phyloP scores from a whole-genome alignment of 768 basidiomycete species.

The Leucocoprinus birnbaumii region DNA sequence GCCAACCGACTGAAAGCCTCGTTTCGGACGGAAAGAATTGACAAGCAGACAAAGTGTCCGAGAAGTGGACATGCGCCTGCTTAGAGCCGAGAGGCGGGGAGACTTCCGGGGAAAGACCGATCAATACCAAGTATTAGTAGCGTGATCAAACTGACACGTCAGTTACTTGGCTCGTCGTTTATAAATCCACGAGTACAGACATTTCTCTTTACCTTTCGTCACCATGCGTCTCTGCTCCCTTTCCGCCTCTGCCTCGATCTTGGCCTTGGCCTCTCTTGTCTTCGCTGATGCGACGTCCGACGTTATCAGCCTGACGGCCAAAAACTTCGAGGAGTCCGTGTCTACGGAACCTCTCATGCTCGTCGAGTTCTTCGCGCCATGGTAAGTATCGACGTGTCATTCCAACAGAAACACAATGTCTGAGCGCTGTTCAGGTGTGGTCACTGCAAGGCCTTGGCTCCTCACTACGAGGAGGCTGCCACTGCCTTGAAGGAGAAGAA shows the following conservation, averaged over 20 bases:
- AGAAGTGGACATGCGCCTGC: conserved; percentile 1
- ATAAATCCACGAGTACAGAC: conserved; percentile 11
- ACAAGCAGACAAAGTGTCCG: not conserved
- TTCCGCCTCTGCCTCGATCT: conserved; percentile 48
- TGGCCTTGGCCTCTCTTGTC: conserved; percentile 49
- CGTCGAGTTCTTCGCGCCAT: conserved; percentile 95
- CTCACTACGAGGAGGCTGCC: conserved; percentile 92
- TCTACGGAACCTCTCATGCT: conserved; percentile 70
- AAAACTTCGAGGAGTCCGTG: conserved; percentile 67
- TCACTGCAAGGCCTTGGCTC: conserved; percentile 94
- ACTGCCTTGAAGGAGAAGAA: conserved; percentile 86
- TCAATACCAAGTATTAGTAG: not conserved
- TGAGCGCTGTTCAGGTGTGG: conserved; percentile 64
- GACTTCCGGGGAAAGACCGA: conserved; percentile 1
- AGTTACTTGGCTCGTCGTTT: conserved; percentile 25
- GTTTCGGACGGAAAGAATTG: not conserved
- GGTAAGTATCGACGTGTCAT: conserved; percentile 36
- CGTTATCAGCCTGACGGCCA: conserved; percentile 72
- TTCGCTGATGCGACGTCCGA: conserved; percentile 67
- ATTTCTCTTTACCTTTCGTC: conserved; percentile 22
- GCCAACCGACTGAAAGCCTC: not conserved
- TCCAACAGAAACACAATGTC: not conserved
- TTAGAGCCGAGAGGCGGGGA: not conserved
- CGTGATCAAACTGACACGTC: conserved; percentile 44
- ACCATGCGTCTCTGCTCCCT: conserved; percentile 67